Conservation (phyloP, 225 moss, liverwort and hornwort species). For the Sphagnum contortum region DNA sequence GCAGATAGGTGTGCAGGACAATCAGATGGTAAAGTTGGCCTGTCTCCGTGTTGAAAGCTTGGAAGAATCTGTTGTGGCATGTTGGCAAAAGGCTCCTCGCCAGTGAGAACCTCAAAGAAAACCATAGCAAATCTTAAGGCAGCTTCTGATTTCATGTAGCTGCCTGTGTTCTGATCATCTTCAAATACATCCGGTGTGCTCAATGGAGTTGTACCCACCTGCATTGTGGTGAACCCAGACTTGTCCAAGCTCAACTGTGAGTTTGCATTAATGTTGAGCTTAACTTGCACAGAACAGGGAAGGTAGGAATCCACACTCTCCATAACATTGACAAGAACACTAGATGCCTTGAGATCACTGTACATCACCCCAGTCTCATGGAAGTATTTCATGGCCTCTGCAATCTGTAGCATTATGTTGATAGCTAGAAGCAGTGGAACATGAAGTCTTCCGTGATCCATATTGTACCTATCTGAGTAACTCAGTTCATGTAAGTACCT, state of each 20-base stretch:
- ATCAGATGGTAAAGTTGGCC: slow-evolving; percentile 15
- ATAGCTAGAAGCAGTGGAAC: slow-evolving; percentile 27
- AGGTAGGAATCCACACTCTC: slow-evolving; percentile 11
- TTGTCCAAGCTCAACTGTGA: slow-evolving; percentile 7
- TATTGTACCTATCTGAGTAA: slow-evolving; percentile 5
- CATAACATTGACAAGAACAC: slow-evolving; percentile 19
- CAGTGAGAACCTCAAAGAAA: slow-evolving; percentile 36
- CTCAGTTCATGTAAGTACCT: slow-evolving; percentile 12
- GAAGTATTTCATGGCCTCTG: slow-evolving; percentile 38
- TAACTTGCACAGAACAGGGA: slow-evolving; percentile 16
- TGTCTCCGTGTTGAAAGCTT: slow-evolving; percentile 30
- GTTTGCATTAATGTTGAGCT: slow-evolving; percentile 29
- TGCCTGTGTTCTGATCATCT: slow-evolving; percentile 4
- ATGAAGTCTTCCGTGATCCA: slow-evolving; percentile 6
- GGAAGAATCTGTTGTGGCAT: slow-evolving; percentile 18
- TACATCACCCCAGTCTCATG: slow-evolving; percentile 28
- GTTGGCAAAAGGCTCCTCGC: slow-evolving; percentile 23
- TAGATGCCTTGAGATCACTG: slow-evolving; percentile 25
- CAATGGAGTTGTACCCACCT: slow-evolving; percentile 12
- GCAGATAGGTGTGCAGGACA: slow-evolving; percentile 24
- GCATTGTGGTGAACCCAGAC: too few relatives aligned
- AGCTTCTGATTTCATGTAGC: slow-evolving; percentile 28
- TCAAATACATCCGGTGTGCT: slow-evolving; percentile 20
- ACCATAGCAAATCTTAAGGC: slow-evolving; percentile 49
- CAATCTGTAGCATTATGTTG: slow-evolving; percentile 28